Evolutionary conservation across 2,329 filamentous ascomycete genomes (phyloP), one percentile per base, ranked within the genome.

Genomic region (Ascochyta koolunga): DNA sequence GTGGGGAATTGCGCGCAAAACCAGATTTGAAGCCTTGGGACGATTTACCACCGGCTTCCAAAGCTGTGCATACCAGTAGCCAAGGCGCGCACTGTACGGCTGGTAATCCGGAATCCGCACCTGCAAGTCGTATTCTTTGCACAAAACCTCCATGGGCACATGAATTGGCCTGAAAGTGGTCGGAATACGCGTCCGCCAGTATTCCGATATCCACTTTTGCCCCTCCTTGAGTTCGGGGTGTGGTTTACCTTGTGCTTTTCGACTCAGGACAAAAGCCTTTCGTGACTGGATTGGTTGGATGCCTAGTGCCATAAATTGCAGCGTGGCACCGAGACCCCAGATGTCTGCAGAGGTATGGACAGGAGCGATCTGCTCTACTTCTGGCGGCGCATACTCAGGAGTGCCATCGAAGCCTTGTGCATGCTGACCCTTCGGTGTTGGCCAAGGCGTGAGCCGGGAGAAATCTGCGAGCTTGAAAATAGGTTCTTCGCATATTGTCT

Each of bases 391-490:
- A 33, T 52, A 71, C 24, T 67, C 64, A 5, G 45, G 50, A 3
- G 68, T 71, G 5, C 66, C 63, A 0, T 29, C 9, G 27, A 47
- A 67, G 0, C 8, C 3, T n/a, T 24, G 3, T 1, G 24, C 2
- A 1, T 15, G 9, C 5, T 13, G 19, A 1, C 40, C 18, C 1
- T 24, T 18, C 10, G 31, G 39, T 19, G 47, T 35, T 9, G 42
- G 39, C 18, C 40, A 63, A 2, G 42, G 31, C 10, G 36, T 46
- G 16, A 65, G 44, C 4, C 63, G 63, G 1, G 56, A 36, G 25
- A 69, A 59, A 25, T 69, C 69, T 3, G 63, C 48, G 10, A 71
- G 48, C 43, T 66, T 65, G 54, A 70, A 70, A 7, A 54, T 52
- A 1, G 67, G 66, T n/a, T 64, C 39, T 4, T 49, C 40, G 1